phyloP scores from a whole-genome alignment of 208 protist species.

The Trypanosoma caninum region DNA sequence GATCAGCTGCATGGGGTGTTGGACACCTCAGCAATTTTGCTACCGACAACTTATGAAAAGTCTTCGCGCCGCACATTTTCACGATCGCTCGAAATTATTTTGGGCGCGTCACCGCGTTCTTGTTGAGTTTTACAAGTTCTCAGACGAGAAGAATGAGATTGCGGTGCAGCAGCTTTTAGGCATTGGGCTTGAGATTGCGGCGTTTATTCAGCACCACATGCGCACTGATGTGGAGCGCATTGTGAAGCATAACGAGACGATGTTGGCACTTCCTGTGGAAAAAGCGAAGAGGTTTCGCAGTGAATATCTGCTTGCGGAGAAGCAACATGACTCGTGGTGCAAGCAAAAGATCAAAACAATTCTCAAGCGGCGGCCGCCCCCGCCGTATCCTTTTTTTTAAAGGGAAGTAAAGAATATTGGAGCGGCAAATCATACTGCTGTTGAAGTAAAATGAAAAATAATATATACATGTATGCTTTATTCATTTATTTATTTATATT shows the following conservation, averaged over 20 bases:
- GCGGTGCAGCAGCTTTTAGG: conserved; percentile 50
- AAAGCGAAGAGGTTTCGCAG: conserved; percentile 77
- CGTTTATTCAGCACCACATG: conserved; percentile 81
- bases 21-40: conserved; percentile 74
- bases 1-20: conserved; percentile 6
- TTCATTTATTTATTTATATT: no score
- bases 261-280: conserved; percentile 55
- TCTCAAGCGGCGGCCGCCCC: conserved; percentile 70
- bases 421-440: no score
- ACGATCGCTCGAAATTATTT: conserved; percentile 87
- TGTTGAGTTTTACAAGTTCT: conserved; percentile 90
- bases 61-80: conserved; percentile 73
- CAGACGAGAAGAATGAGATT: conserved; percentile 38
- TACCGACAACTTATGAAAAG: conserved; percentile 68
- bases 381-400: conserved; percentile 82
- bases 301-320: conserved; percentile 77
- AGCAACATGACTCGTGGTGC: conserved; percentile 88
- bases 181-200: conserved; percentile 59
- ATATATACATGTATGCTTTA: no score
- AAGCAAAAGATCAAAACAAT: conserved; percentile 85
- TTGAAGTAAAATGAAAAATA: no score
- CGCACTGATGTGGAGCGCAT: conserved; percentile 79
- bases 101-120: conserved; percentile 85
- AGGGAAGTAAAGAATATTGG: not conserved
- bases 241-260: conserved; percentile 78